phyloP scores from a whole-genome alignment of 129 eudicot species.

The Helianthus annuus region DNA sequence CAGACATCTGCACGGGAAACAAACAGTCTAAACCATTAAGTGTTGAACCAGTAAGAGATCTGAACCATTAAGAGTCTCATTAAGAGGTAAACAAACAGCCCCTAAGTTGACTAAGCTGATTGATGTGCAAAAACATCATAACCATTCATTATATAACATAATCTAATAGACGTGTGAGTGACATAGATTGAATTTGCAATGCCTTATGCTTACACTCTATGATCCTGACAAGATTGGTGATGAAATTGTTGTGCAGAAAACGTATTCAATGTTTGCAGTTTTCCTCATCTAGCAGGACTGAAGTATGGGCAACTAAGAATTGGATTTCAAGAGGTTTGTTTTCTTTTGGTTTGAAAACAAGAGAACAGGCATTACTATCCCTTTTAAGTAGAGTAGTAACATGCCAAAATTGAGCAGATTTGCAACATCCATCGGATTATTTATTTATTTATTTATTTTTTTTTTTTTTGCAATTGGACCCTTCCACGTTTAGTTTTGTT shows the following conservation, averaged over 20 bases:
- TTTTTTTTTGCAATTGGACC: too few relatives aligned
- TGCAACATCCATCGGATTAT: too few relatives aligned
- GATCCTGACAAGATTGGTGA: conserved; percentile 24
- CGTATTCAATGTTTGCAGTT: conserved; percentile 83
- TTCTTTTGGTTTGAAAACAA: conserved; percentile 8
- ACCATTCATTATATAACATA: background rate
- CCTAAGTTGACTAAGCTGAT: conserved; percentile 11
- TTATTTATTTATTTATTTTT: too few relatives aligned
- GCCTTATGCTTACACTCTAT: conserved; percentile 7
- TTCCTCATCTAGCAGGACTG: conserved; percentile 73
- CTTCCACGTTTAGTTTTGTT: too few relatives aligned
- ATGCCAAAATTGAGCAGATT: too few relatives aligned
- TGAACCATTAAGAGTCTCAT: too few relatives aligned
- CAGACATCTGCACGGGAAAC: too few relatives aligned
- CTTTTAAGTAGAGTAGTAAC: background rate
- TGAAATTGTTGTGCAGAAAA: conserved; percentile 66
- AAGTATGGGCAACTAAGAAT: conserved; percentile 67
- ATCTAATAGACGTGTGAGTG: background rate
- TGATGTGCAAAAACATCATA: conserved; percentile 4
- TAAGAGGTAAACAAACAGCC: too few relatives aligned
- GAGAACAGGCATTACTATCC: background rate
- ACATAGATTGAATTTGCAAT: conserved; percentile 11
- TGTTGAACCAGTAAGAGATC: too few relatives aligned
- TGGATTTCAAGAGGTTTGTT: conserved; percentile 80
- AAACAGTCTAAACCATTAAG: too few relatives aligned